Evolutionary conservation across 768 basidiomycete genomes (phyloP), one percentile per base, ranked within the genome.

Genomic region (Chalciporus sphaerocephalus): DNA sequence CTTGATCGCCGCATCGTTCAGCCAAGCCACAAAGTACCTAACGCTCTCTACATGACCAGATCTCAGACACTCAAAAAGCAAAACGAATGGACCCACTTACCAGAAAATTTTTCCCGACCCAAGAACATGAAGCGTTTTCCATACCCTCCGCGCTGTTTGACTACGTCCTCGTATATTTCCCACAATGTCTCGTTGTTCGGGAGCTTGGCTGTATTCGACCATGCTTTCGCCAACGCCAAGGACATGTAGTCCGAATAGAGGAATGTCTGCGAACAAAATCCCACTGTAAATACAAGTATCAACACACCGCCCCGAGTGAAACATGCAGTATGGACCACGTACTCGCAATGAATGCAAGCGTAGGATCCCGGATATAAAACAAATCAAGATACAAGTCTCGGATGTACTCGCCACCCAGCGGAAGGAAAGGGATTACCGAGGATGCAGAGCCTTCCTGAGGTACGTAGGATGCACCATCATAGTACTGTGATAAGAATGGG

Each of bases 401-500:
- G 13, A 55, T 13, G 22, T 55, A 20, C 6, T 37, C 20, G 21
- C 53, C 53, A 1, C 40, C 44, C 41, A 20, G 2, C 2, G 54
- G 42, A 5, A 56, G 30, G 27, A 56, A 56, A 4, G 45, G 40
- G 11, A 46, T 38, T 4, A 53, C 38, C 4, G 32, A 32, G 12
- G 23, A 0, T 10, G 38, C 23, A 3, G 41, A 40, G 1, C 42
- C 38, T n/a, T 24, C 25, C 2, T 38, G 38, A 12, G 46, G 41
- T 2, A 22, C 32, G 4, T 40, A 42, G 2, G 44, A 20, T 15
- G 46, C 43, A 13, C 15, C 38, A 3, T 56, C 55, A 25, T 56
- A 56, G 27, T 53, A 53, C 24, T 48, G 54, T 6, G 50, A 20
- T 27, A 50, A 38, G 43, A 57, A 57, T 21, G 54, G 55, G 11